phyloP scores from a whole-genome alignment of 108 stramenopile species.

The Nitzschia putrida region DNA sequence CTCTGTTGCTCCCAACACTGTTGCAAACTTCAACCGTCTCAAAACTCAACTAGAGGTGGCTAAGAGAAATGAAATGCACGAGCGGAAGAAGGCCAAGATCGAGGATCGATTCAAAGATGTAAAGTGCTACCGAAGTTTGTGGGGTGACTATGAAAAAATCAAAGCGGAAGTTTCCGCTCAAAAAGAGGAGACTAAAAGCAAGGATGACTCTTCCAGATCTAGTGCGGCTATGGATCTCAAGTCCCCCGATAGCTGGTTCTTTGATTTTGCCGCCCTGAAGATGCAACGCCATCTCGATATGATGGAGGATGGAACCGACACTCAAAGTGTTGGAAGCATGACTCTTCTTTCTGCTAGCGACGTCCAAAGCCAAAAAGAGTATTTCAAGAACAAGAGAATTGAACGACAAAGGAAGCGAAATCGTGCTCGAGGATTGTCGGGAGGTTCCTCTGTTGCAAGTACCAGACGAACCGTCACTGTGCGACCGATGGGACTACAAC shows the following conservation, averaged over 20 bases:
- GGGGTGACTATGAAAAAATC: slow-evolving; percentile 39
- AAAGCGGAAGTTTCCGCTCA: slow-evolving; percentile 18
- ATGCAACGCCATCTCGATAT: neutral
- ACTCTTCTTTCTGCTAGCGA: slow-evolving; percentile 27
- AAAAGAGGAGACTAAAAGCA: neutral
- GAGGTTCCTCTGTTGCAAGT: neutral
- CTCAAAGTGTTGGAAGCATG: slow-evolving; percentile 24
- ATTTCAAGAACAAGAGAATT: slow-evolving; percentile 14
- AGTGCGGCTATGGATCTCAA: slow-evolving; percentile 6
- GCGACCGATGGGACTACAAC: neutral
- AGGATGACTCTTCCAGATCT: neutral
- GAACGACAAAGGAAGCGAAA: slow-evolving; percentile 10
- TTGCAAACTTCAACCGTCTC: slow-evolving; percentile 43
- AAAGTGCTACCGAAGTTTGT: slow-evolving; percentile 30
- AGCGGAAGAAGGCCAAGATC: slow-evolving; percentile 26
- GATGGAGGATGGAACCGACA: slow-evolving; percentile 14
- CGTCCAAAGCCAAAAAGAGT: slow-evolving; percentile 22
- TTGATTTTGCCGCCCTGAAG: slow-evolving; percentile 25
- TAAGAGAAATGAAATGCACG: slow-evolving; percentile 18
- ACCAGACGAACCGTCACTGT: neutral
- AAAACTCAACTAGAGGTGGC: slow-evolving; percentile 32
- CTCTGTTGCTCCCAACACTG: slow-evolving; percentile 28
- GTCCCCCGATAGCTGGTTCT: slow-evolving; percentile 29
- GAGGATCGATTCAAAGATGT: slow-evolving; percentile 40
- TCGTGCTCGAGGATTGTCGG: neutral